Base-by-base conservation (phyloP, 306 rosid species). In the Pterocarpus santalinus region DNA sequence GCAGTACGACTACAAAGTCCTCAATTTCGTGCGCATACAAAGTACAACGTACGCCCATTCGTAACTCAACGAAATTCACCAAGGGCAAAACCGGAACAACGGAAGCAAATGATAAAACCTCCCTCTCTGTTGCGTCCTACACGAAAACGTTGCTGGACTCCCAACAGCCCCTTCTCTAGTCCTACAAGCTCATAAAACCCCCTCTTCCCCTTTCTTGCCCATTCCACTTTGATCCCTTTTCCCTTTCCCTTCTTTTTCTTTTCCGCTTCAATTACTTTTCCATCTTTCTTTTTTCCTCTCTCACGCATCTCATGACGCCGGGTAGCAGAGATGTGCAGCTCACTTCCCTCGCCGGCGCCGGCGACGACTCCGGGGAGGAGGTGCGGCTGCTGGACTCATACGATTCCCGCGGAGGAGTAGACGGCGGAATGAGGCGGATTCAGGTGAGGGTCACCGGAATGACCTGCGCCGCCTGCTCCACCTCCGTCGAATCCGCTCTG, bases 401-500 rank as follows among this genome's bases (percentile, higher is more conserved):
- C 33, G 93, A 87, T 3, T 5, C 60, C 65, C 79, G 43, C 9
- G 64, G 12, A 5, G 36, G 75, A 80, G 65, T 82, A 11, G 67
- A 12, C 5, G 68, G 79, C 16, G 89, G 85, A 35, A 80, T 72
- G 83, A 85, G 76, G 88, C 86, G 87, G 84, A 75, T 93, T 85
- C 98, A 91, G 83, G 91, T 95, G 47, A 70, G 91, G 10, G 88
- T 95, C 63, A 39, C 93, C 13, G 99, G 99, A 7, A 95, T 95
- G 99, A 95, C 99, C 61, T 95, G 99, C 62, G 88, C 98, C 47
- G 99, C 99, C 13, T 95, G 99, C 87, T 95, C 99, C 32, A 93
- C 86, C 82, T 93, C 99, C 22, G 94, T 95, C 0, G 98, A 95
- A 80, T 83, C 89, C 30, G 99, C 99, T 90, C 87, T 95, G 0